Evolutionary conservation across 192 early-diverging fungal genomes (phyloP).

Genomic region (Coemansia sp.): DNA sequence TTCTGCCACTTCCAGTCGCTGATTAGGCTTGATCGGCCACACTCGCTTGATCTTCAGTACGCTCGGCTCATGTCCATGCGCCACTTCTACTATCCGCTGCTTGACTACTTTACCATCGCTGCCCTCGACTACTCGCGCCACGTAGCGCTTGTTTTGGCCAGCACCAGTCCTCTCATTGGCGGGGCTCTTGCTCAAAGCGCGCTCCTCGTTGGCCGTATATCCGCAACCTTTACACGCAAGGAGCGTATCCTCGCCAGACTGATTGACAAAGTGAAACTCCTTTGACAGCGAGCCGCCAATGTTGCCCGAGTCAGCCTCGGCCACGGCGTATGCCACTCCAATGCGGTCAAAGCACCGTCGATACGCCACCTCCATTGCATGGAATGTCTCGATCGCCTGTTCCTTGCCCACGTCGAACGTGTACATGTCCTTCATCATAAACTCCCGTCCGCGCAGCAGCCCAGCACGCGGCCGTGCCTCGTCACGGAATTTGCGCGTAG

Average conservation of each 20-base stretch:
- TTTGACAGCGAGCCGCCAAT: conserved; percentile 90
- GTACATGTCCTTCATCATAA: conserved; percentile 97
- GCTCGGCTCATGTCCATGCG: conserved; percentile 28
- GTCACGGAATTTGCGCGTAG: conserved; percentile 85
- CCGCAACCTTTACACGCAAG: conserved; percentile 73
- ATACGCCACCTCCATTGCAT: conserved; percentile 76
- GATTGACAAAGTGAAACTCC: conserved; percentile 84
- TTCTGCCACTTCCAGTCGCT: conserved; percentile 10
- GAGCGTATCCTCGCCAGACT: conserved; percentile 83
- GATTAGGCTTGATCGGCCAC: conserved; percentile 18
- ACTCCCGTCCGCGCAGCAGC: conserved; percentile 84
- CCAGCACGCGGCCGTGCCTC: conserved; percentile 84
- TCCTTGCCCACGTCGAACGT: conserved; percentile 77
- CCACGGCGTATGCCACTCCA: conserved; percentile 83
- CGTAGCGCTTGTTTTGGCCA: neutral
- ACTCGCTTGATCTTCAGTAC: conserved; percentile 37
- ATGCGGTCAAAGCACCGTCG: conserved; percentile 73
- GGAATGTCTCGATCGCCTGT: conserved; percentile 76
- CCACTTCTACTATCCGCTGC: conserved; percentile 20
- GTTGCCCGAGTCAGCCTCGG: conserved; percentile 89
- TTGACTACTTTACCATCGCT: neutral
- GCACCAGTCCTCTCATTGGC: neutral
- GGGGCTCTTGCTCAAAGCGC: conserved; percentile 49
- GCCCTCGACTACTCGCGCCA: conserved; percentile 3
- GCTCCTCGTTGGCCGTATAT: conserved; percentile 87